Percentiles rank a stretch among this genome's conserved stretches.
Conservation (phyloP, 2,329 filamentous ascomycete genomes). For the Colletotrichum liaoningense region DNA sequence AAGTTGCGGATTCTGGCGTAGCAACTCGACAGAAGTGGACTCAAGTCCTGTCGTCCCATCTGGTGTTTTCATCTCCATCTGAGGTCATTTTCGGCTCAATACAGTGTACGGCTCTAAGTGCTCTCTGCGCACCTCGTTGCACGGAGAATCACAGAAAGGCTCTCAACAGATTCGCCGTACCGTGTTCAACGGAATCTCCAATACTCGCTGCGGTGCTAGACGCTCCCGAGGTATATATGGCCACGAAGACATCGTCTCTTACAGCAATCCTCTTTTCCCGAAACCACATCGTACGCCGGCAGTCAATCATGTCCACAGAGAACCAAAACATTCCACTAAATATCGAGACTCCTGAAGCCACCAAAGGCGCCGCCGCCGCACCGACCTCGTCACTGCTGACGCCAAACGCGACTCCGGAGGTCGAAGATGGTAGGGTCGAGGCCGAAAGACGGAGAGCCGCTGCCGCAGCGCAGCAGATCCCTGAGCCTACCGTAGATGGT, state of each 20-base stretch:
- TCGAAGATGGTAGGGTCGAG: background rate
- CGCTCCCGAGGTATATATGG: background rate
- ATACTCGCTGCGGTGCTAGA: background rate
- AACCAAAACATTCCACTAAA: background rate
- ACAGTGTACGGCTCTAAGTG: background rate
- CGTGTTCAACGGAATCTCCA: background rate
- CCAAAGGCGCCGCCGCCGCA: background rate
- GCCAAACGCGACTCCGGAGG: background rate
- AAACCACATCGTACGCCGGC: background rate
- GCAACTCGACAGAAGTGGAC: too few relatives aligned
- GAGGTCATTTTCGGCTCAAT: background rate
- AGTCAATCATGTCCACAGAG: constrained; percentile 1
- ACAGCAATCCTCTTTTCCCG: background rate
- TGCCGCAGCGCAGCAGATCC: background rate
- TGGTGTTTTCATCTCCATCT: background rate
- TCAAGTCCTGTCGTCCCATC: too few relatives aligned
- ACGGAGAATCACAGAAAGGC: background rate
- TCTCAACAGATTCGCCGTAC: background rate
- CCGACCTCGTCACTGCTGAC: background rate
- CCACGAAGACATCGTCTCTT: background rate
- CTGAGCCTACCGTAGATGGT: background rate
- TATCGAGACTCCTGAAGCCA: background rate
- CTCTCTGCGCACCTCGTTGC: background rate
- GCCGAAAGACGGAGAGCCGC: background rate
- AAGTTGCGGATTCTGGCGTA: too few relatives aligned